phyloP scores from a whole-genome alignment of 176 grass and related monocot genomes.

The Ananas comosus region DNA sequence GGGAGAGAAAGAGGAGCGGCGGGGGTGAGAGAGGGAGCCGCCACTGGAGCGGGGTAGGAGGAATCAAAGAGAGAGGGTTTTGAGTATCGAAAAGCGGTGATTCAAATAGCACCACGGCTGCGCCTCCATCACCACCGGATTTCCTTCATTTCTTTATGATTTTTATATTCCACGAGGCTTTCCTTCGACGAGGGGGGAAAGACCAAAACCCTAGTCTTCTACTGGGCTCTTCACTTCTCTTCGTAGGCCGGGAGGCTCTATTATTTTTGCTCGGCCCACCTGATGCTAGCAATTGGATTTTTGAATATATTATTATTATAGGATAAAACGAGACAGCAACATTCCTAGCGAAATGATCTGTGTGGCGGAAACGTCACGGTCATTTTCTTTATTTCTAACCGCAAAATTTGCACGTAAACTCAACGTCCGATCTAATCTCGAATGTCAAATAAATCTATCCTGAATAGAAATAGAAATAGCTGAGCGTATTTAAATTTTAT shows the following conservation, averaged over 20 bases:
- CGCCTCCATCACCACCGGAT: conserved; percentile 43
- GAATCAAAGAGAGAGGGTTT: conserved; percentile 32
- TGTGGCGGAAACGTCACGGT: no score
- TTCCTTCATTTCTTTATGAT: conserved; percentile 12
- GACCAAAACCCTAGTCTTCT: neutral
- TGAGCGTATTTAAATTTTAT: no score
- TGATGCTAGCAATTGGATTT: no score
- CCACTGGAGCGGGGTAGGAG: conserved; percentile 30
- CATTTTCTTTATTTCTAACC: no score
- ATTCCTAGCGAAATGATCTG: no score
- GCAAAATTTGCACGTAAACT: no score
- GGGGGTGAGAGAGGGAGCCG: conserved; percentile 38
- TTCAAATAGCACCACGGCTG: conserved; percentile 55
- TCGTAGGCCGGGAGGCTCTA: neutral
- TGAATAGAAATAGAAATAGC: no score
- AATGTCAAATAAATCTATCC: no score
- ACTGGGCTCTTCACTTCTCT: neutral
- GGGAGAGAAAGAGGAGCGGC: neutral
- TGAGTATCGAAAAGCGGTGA: conserved; percentile 49
- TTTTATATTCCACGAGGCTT: neutral
- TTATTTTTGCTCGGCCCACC: neutral
- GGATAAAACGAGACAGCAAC: no score
- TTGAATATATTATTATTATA: no score
- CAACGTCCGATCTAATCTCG: no score
- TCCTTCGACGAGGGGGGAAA: neutral